These are phyloP conservation scores for Magnusiomyces tetraspermus DNA, from an alignment of 1,139 yeast genomes.

Conservation along the genomic window DNA sequence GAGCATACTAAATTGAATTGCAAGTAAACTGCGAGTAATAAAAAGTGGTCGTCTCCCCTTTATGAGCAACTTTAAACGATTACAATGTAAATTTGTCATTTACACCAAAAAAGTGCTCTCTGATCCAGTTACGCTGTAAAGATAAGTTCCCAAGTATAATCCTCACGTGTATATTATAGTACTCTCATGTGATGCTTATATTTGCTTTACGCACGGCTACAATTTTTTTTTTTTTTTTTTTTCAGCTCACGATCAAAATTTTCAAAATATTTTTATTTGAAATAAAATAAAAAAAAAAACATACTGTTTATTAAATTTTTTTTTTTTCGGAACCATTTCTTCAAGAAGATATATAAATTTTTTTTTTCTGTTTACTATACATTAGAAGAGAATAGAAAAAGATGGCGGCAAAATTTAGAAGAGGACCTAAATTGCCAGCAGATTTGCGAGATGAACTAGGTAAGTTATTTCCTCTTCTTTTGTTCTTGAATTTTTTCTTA, in stretches of 20 bases:
- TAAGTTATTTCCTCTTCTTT: background rate
- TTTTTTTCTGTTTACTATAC: no score
- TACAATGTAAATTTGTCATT: no score
- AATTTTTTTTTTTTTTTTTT: background rate
- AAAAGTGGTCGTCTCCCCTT: no score
- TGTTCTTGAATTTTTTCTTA: background rate
- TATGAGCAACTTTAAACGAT: no score
- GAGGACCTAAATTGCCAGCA: slow-evolving; percentile 4
- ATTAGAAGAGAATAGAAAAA: background rate
- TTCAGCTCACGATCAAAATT: background rate
- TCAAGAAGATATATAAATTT: no score
- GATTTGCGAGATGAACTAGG: background rate
- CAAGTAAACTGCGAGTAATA: no score
- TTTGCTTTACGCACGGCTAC: background rate
- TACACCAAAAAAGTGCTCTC: no score
- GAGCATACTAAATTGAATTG: no score
- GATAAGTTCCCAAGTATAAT: no score
- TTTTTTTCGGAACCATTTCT: background rate
- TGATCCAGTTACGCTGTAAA: no score
- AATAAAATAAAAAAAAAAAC: background rate
- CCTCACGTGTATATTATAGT: no score
- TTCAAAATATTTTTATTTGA: background rate
- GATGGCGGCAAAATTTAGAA: background rate
- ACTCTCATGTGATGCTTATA: no score
- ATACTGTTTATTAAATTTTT: background rate